Evolutionary conservation across 345 rosid species (phyloP).

Genomic region (Geranium brycei): DNA sequence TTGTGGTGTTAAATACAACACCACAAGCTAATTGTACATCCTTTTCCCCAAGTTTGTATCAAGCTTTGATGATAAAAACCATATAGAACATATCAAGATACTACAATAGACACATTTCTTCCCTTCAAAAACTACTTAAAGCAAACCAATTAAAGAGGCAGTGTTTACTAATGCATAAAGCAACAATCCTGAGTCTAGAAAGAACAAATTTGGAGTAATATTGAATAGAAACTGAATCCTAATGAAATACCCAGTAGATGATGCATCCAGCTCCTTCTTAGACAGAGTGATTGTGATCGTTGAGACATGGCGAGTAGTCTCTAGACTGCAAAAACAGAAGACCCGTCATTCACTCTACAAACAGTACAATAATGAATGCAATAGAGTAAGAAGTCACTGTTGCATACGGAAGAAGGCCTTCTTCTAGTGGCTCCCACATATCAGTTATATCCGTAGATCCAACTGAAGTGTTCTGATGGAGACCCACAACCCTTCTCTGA

Average conservation of each 20-base stretch:
- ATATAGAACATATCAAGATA: too few species aligned
- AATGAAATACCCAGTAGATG: slow-evolving; percentile 22
- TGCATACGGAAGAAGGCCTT: slow-evolving; percentile 69
- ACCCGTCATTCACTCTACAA: background rate
- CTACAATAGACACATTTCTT: too few species aligned
- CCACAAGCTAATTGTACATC: too few species aligned
- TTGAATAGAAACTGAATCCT: too few species aligned
- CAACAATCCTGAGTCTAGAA: background rate
- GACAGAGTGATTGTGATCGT: slow-evolving; percentile 10
- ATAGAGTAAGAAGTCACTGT: background rate
- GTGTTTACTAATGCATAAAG: background rate
- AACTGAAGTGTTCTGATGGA: slow-evolving; percentile 60
- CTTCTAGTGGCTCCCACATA: slow-evolving; percentile 78
- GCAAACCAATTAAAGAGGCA: background rate
- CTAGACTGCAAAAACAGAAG: background rate
- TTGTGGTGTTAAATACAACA: too few species aligned
- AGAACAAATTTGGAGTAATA: background rate
- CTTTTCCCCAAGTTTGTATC: too few species aligned
- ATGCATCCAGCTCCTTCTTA: slow-evolving; percentile 19
- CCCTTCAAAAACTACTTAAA: too few species aligned
- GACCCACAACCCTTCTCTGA: slow-evolving; percentile 78
- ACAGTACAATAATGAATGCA: background rate
- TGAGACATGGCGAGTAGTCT: slow-evolving; percentile 1
- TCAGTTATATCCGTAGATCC: slow-evolving; percentile 81
- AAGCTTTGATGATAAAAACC: too few species aligned